Base-by-base conservation (phyloP, 345 rosid genomes). In the Aurinia saxatilis region DNA sequence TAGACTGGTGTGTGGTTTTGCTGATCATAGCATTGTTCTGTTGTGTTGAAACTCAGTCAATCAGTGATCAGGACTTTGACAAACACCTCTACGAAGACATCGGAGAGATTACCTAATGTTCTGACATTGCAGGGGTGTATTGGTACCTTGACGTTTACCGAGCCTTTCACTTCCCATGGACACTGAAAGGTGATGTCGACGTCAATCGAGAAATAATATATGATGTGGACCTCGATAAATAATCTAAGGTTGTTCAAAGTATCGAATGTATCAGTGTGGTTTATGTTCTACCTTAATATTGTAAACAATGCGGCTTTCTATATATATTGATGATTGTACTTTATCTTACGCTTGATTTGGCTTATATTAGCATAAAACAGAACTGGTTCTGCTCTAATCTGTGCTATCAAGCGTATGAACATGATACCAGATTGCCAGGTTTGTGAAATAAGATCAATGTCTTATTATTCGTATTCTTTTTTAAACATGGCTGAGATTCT, bases 51-150 rank as follows among this genome's bases (percentile, higher is more conserved):
- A 23, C n/a, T n/a, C n/a, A n/a, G n/a, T n/a, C n/a, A n/a, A n/a
- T n/a, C n/a, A n/a, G n/a, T n/a, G n/a, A n/a, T n/a, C n/a, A n/a
- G n/a, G 17, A 44, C 65, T 33, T 76, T 91, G 42, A 91, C 95
- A 0, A 73, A 73, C 74, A 68, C 72, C 44, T 49, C 39, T 54
- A 35, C 47, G 0, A 30, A 66, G 18, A 66, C 16, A 21, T 49
- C 31, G 13, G 3, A 27, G 2, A 37, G 46, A 6, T 14, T 18
- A 34, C 29, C 12, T 34, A 50, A 14, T 47, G 27, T 2, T 21
- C 1, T 25, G 25, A 19, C 21, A 5, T 7, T 45, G 29, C 50
- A 40, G 5, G 37, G 2, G 3, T 49, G 58, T 9, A 50, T 27
- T 1, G 57, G 47, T 36, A 14, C 49, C 31, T 16, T 67, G 57